Percentiles rank a stretch among this genome's conserved stretches.
Evolutionary conservation across 176 grass and related monocot genomes (phyloP).

Genomic region (Avena eriantha): DNA sequence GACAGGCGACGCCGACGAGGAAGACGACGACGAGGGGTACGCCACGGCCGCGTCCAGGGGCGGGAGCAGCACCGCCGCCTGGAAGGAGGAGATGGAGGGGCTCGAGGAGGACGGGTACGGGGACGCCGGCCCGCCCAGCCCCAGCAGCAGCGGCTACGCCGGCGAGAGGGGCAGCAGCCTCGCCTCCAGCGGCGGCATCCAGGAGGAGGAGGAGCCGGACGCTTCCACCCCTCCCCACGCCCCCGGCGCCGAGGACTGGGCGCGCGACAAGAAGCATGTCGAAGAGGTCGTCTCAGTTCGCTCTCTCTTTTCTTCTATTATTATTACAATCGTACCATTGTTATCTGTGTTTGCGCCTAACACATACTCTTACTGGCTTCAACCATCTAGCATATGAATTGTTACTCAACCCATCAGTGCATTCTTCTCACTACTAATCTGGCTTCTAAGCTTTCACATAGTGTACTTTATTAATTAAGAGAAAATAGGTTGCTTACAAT

Average conservation of each 20-base stretch:
- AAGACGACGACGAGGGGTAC: constrained; percentile 46
- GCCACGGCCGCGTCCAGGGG: constrained; percentile 54
- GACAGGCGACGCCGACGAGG: constrained; percentile 36
- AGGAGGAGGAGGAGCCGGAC: constrained; percentile 58
- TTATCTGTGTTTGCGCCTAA: no score
- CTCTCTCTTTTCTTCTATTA: background rate
- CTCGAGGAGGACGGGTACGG: constrained; percentile 45
- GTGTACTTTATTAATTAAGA: no score
- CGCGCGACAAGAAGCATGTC: constrained; percentile 69
- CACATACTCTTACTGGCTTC: no score
- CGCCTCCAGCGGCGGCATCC: constrained; percentile 71
- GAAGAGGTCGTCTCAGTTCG: constrained; percentile 53
- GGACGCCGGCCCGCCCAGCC: constrained; percentile 63
- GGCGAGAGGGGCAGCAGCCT: constrained; percentile 88
- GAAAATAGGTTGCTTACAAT: background rate
- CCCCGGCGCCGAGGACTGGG: constrained; percentile 53
- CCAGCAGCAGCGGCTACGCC: constrained; percentile 91
- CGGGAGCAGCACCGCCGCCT: constrained; percentile 44
- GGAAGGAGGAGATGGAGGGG: constrained; percentile 42
- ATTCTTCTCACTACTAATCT: no score
- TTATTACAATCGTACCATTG: no score
- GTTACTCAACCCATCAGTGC: no score
- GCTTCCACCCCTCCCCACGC: background rate
- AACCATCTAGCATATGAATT: background rate
- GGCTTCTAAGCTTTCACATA: no score